These are phyloP conservation scores for Entomophthora muscae DNA, from an alignment of 371 early-diverging fungal genomes.

Conservation along the genomic window DNA sequence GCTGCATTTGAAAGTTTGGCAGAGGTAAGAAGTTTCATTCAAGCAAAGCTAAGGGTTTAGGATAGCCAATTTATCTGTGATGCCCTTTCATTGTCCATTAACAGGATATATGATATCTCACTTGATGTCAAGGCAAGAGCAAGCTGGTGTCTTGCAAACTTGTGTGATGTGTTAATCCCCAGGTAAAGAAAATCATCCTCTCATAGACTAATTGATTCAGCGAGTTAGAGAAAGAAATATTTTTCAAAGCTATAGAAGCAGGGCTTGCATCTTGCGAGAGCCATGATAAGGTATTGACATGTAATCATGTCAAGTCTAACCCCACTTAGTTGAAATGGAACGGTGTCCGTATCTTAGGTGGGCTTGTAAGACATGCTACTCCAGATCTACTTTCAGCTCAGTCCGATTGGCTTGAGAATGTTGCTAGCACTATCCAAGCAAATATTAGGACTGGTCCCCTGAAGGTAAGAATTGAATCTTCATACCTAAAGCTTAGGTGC, in stretches of 20 bases:
- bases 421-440: background rate
- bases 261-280: background rate
- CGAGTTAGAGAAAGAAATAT: background rate
- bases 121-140: background rate
- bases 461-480: background rate
- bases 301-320: background rate
- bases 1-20: background rate
- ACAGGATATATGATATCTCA: background rate
- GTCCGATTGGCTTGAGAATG: background rate
- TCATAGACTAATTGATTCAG: background rate
- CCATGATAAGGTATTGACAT: background rate
- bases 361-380: background rate
- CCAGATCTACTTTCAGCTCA: background rate
- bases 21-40: no score
- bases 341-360: background rate
- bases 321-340: background rate
- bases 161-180: background rate
- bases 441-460: background rate
- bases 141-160: background rate
- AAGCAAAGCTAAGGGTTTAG: no score
- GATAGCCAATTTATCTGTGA: background rate
- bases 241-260: background rate
- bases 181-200: background rate
- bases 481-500: background rate
- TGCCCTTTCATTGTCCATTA: background rate